Percentiles rank a stretch among this genome's conserved stretches.
Conservation (phyloP, 2,329 filamentous ascomycete genomes). For the Pseudogymnoascus sp. region DNA sequence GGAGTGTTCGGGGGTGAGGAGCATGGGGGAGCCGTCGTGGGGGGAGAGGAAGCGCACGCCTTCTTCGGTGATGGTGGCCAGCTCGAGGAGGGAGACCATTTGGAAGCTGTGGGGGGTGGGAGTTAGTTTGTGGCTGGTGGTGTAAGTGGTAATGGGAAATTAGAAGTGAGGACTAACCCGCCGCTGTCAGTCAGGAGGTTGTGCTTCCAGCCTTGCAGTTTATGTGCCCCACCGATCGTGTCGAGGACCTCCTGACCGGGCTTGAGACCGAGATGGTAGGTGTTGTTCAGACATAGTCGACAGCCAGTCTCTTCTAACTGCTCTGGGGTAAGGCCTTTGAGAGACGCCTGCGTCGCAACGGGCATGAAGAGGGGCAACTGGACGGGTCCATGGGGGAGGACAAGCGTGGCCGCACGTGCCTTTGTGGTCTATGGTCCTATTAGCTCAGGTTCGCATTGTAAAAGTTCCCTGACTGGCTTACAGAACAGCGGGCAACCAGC, state of each 20-base stretch:
- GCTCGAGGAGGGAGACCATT: constrained; percentile 93
- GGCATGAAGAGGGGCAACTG: constrained; percentile 96
- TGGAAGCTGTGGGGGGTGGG: constrained; percentile 65
- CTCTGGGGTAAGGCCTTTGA: constrained; percentile 89
- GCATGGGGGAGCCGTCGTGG: constrained; percentile 91
- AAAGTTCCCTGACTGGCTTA: constrained; percentile 38
- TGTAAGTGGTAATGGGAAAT: too few species aligned
- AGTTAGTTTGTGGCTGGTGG: not conserved
- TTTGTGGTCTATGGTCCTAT: constrained; percentile 66
- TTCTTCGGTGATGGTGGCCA: constrained; percentile 88
- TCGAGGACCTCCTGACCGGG: constrained; percentile 87
- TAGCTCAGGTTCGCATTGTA: constrained; percentile 12
- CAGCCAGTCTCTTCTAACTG: constrained; percentile 88
- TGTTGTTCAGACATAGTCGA: constrained; percentile 91
- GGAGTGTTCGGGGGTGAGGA: constrained; percentile 94
- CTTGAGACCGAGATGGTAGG: constrained; percentile 91
- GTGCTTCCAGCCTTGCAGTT: constrained; percentile 87
- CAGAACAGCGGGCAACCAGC: constrained; percentile 70
- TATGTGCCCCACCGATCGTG: constrained; percentile 84
- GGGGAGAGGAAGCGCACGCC: constrained; percentile 94
- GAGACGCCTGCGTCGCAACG: constrained; percentile 89
- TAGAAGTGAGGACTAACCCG: constrained; percentile 42
- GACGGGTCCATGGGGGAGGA: constrained; percentile 85
- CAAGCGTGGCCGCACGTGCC: constrained; percentile 80
- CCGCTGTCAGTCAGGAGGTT: constrained; percentile 85